Base-by-base conservation (phyloP, 108 stramenopile genomes). In the Skeletonema marinoi region DNA sequence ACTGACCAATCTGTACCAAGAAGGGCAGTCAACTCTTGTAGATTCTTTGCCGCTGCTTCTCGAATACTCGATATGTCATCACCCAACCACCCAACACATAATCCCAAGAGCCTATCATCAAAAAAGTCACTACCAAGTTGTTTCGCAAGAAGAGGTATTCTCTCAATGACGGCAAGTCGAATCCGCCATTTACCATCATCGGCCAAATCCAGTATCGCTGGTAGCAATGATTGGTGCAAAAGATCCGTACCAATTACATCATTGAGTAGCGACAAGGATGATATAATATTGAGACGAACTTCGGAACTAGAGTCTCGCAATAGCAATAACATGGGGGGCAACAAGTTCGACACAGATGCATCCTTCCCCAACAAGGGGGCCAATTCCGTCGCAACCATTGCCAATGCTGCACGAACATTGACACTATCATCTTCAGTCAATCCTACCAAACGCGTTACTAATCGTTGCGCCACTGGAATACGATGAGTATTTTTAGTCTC, bases 171-270 rank as follows among this genome's bases (percentile, higher is more conserved):
- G 12, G 98, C 97, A 4, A 97, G 80, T 32, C 99, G 91, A 74
- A 98, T 97, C 71, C 87, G 84, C 98, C 98, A 99, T 80, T 98
- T 97, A 58, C 92, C 89, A 85, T 98, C 98, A 78, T 97, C 93
- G 10, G 98, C 97, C 50, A 99, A 81, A 71, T 97, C 96, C 32
- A 98, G 70, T 86, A 99, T 96, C 29, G 98, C 99, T 4, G 99
- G 99, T 32, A 98, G 73, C 12, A 99, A 78, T 17, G 96, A 93
- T 78, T 98, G 94, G n/a, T 91, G 84, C 42, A 99, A 80, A 38
- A 97, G 78, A 68, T 98, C 96, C 7, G 96, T 92, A 3, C 98
- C 99, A 68, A 98, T 92, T 6, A 98, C 97, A 72, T 94, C 91
- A 86, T 97, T 96, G 66, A 99, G 72, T 16, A 93, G 78, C n/a